phyloP scores from a whole-genome alignment of 106 monocot species.

The Platanthera zijinensis region DNA sequence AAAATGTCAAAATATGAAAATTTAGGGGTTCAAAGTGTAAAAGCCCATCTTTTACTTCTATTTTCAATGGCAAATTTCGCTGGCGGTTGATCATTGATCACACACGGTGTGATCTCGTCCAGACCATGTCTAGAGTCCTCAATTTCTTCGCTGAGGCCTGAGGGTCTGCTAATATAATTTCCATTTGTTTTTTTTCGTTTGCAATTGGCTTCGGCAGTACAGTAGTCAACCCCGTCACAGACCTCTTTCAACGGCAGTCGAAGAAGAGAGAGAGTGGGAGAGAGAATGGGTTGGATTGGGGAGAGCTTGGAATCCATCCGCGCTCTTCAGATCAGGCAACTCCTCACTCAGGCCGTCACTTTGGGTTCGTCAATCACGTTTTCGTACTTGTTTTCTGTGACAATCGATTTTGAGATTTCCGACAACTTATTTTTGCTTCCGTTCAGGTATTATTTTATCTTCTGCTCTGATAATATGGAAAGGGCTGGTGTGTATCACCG shows the following conservation, averaged over 20 bases:
- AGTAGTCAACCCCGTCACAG: too few relatives aligned
- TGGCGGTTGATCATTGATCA: too few relatives aligned
- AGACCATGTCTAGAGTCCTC: too few relatives aligned
- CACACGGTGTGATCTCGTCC: too few relatives aligned
- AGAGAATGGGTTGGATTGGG: constrained; percentile 29
- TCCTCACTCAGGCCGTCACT: constrained; percentile 54
- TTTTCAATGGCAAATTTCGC: too few relatives aligned
- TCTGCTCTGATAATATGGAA: constrained; percentile 56
- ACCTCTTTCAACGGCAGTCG: neutral
- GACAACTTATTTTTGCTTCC: neutral
- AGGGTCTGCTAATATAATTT: too few relatives aligned
- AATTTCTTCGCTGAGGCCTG: too few relatives aligned
- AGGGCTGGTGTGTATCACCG: constrained; percentile 38
- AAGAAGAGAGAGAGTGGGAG: neutral
- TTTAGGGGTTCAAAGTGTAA: too few relatives aligned
- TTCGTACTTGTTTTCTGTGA: neutral
- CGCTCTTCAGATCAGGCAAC: constrained; percentile 56
- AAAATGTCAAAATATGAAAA: too few relatives aligned
- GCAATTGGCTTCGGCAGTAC: too few relatives aligned
- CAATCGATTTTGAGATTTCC: neutral
- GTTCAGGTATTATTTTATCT: constrained; percentile 35
- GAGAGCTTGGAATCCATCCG: constrained; percentile 48
- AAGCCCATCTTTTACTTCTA: too few relatives aligned
- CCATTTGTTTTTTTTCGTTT: too few relatives aligned
- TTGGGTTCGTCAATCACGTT: constrained; percentile 30